Conservation (phyloP, 2,329 filamentous ascomycete genomes). For the Sporothrix euskadiensis region DNA sequence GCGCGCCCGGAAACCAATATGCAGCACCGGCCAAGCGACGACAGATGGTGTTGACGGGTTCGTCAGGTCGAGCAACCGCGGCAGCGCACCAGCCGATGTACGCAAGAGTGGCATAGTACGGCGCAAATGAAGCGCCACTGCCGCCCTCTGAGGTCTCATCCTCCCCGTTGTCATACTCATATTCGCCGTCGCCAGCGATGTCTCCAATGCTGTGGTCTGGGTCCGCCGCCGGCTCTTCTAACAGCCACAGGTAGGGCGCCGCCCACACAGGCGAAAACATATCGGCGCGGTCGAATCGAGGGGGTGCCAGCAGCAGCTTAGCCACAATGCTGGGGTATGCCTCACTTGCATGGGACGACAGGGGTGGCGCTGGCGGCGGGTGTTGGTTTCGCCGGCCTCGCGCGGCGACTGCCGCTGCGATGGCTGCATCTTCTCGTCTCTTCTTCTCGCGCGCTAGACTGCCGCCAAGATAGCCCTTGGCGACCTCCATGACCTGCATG, state of each 20-base stretch:
- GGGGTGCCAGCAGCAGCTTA: slow-evolving; percentile 36
- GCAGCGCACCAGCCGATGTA: slow-evolving; percentile 41
- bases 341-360: neutral
- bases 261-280: slow-evolving; percentile 39
- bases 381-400: neutral
- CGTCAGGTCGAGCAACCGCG: slow-evolving; percentile 36
- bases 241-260: slow-evolving; percentile 39
- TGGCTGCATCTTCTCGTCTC: neutral
- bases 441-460: neutral
- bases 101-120: slow-evolving; percentile 41
- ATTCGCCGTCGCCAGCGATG: slow-evolving; percentile 38
- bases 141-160: neutral
- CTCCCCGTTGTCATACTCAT: slow-evolving; percentile 28
- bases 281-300: slow-evolving; percentile 39
- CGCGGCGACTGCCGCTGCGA: neutral
- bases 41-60: slow-evolving; percentile 38
- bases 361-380: neutral
- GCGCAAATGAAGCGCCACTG: slow-evolving; percentile 15
- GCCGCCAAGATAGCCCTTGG: slow-evolving; percentile 31
- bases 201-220: slow-evolving; percentile 30
- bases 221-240: slow-evolving; percentile 34
- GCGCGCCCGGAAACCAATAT: slow-evolving; percentile 41
- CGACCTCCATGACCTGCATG: slow-evolving; percentile 39
- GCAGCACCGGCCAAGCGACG: slow-evolving; percentile 43
- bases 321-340: slow-evolving; percentile 21